These are phyloP conservation scores for Viola pubescens DNA, from an alignment of 441 rosid genomes.

Conservation along the genomic window DNA sequence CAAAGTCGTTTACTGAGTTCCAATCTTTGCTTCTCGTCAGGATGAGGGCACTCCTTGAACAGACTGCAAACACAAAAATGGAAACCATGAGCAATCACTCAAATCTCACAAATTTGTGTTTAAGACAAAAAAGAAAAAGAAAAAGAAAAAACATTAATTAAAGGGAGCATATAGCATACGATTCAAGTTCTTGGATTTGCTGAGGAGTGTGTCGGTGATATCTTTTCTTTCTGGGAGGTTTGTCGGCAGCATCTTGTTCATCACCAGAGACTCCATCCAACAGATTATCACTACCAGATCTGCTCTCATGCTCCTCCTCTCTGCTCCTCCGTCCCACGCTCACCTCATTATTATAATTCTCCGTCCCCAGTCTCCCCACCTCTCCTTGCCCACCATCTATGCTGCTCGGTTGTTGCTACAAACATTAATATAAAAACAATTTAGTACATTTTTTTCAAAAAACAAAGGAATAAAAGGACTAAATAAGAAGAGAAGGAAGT, in stretches of 20 bases:
- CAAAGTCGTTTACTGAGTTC: constrained; percentile 79
- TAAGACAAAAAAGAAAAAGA: background rate
- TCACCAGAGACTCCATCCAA: constrained; percentile 68
- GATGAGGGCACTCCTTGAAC: constrained; percentile 96
- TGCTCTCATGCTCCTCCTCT: constrained; percentile 83
- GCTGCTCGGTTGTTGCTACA: constrained; percentile 55
- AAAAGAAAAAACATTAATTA: background rate
- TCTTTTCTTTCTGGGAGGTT: constrained; percentile 63
- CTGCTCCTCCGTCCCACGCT: constrained; percentile 42
- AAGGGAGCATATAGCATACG: constrained; percentile 25
- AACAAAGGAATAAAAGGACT: constrained; percentile 1
- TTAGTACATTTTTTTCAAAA: background rate
- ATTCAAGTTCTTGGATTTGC: constrained; percentile 92
- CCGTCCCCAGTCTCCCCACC: constrained; percentile 38
- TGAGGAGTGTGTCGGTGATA: constrained; percentile 91
- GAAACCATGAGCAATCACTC: background rate
- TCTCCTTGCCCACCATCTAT: constrained; percentile 52
- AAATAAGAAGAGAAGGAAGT: background rate
- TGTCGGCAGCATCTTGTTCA: constrained; percentile 65
- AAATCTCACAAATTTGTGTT: background rate
- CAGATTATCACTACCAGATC: constrained; percentile 83
- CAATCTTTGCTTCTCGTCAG: constrained; percentile 83
- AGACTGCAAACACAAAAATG: constrained; percentile 31
- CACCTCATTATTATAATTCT: constrained; percentile 37
- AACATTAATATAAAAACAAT: background rate